Conservation (phyloP, 805 yeast species). For the Starmerella scarabaei region DNA sequence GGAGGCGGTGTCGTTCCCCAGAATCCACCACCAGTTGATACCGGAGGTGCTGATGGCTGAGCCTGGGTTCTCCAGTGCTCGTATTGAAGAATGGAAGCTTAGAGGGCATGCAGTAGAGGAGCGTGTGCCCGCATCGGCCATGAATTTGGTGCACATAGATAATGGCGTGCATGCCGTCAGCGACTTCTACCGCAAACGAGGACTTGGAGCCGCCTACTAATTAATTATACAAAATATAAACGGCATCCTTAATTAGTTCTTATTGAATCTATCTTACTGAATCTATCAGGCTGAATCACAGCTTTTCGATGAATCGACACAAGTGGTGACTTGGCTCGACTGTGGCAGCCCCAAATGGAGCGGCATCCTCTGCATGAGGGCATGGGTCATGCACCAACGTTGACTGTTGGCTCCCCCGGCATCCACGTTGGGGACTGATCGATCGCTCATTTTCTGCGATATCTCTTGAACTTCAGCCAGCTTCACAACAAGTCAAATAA, state of each 20-base stretch:
- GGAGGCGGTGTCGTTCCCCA: constrained; percentile 62
- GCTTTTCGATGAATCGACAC: no score
- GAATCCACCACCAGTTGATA: constrained; percentile 79
- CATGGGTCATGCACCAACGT: no score
- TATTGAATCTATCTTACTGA: no score
- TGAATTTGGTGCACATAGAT: constrained; percentile 41
- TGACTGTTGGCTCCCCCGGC: no score
- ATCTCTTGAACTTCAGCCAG: no score
- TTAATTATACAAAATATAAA: neutral
- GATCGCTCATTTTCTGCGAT: no score
- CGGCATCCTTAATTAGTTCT: neutral
- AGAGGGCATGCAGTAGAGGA: constrained; percentile 41
- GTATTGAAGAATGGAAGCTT: constrained; percentile 27
- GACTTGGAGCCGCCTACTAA: constrained; percentile 54
- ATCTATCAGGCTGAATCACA: no score
- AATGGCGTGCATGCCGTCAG: constrained; percentile 58
- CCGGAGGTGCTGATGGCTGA: constrained; percentile 62
- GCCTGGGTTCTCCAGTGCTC: constrained; percentile 29
- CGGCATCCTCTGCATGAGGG: no score
- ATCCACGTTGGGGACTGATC: no score
- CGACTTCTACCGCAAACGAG: constrained; percentile 84
- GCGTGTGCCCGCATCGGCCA: constrained; percentile 38
- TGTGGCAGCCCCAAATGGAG: no score
- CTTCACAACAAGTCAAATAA: no score
- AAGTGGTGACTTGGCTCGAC: no score